Percentiles rank a stretch among this genome's conserved stretches.
These are phyloP conservation scores for Pichia phayaonensis DNA, from an alignment of 805 yeast species.

Conservation along the genomic window DNA sequence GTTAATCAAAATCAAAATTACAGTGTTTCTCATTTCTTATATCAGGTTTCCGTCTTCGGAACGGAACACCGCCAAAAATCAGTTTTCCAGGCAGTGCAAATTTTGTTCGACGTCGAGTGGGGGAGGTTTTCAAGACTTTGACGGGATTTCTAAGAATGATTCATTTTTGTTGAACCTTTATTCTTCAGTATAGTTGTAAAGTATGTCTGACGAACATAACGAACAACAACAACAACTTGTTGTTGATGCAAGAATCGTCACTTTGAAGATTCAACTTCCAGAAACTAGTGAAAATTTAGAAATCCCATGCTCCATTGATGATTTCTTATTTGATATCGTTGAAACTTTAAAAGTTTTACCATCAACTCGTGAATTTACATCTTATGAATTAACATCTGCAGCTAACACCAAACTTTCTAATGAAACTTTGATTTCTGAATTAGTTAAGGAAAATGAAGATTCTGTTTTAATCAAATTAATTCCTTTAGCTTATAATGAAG, in stretches of 20 bases:
- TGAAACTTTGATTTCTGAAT: constrained; percentile 19
- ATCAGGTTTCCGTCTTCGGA: not conserved
- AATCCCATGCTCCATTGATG: constrained; percentile 28
- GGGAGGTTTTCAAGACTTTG: not conserved
- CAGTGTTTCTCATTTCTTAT: not conserved
- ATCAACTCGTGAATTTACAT: constrained; percentile 51
- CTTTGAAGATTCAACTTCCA: constrained; percentile 10
- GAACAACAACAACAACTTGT: not conserved
- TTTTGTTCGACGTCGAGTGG: constrained; percentile 4
- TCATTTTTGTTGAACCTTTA: not conserved
- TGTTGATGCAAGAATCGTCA: constrained; percentile 12
- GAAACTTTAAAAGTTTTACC: constrained; percentile 53
- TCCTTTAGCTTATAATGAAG: constrained; percentile 53
- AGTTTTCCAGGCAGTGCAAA: constrained; percentile 3
- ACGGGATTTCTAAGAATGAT: not conserved
- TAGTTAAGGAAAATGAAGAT: constrained; percentile 24
- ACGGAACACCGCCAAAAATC: too few relatives aligned
- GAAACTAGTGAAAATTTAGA: constrained; percentile 10
- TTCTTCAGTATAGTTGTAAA: not conserved
- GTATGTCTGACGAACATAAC: constrained; percentile 9
- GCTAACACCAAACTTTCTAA: constrained; percentile 29
- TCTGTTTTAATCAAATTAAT: constrained; percentile 37
- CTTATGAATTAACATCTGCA: constrained; percentile 40
- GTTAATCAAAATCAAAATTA: too few relatives aligned
- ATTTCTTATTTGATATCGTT: constrained; percentile 48